Conservation (phyloP, 768 basidiomycete genomes). For the Tylopilus sp. region DNA sequence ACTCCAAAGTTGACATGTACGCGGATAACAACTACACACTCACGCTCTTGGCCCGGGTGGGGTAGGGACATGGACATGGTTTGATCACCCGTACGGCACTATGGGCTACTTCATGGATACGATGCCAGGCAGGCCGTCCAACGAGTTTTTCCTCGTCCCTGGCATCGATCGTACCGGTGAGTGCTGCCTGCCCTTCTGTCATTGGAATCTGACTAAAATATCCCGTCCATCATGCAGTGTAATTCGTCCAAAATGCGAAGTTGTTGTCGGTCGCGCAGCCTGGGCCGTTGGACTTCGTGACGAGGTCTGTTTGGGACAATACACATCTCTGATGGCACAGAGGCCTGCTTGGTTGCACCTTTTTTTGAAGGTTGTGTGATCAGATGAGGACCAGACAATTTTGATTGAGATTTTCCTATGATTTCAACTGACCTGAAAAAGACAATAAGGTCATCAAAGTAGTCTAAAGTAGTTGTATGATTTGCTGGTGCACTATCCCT, state of each 20-base stretch:
- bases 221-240: constrained; percentile 29
- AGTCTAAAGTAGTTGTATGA: no score
- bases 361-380: no score
- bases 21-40: constrained; percentile 39
- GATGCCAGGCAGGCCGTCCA: constrained; percentile 38
- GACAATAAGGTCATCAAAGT: no score
- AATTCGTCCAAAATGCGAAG: constrained; percentile 37
- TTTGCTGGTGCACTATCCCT: no score
- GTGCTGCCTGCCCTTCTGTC: constrained; percentile 7
- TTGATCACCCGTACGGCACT: constrained; percentile 55
- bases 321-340: constrained; percentile 31
- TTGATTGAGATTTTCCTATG: no score
- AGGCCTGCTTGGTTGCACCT: neutral
- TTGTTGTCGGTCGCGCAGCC: constrained; percentile 40
- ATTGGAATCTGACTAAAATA: neutral
- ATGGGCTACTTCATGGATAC: constrained; percentile 50
- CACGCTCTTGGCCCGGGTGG: constrained; percentile 51
- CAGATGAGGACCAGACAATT: no score
- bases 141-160: constrained; percentile 56
- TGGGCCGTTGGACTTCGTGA: constrained; percentile 42
- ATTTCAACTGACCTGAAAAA: no score
- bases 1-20: constrained; percentile 44
- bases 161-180: constrained; percentile 50
- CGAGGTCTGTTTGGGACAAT: constrained; percentile 54
- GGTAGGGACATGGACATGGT: constrained; percentile 56